Evolutionary conservation across 1,284 basidiomycete species (phyloP).

Genomic region (Ceratobasidium theobromae): DNA sequence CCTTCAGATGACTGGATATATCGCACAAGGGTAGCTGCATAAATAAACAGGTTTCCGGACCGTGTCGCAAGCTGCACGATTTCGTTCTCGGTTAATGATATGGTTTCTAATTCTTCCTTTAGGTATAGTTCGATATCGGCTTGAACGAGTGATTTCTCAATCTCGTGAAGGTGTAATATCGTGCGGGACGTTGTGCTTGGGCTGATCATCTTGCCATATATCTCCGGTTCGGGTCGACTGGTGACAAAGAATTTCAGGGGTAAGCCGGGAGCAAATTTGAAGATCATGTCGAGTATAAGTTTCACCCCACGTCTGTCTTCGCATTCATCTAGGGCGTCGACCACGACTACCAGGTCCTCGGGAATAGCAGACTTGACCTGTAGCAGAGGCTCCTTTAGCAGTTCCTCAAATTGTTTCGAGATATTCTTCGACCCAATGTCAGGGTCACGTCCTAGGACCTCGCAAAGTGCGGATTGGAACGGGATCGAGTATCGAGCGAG

Average conservation of each 20-base stretch:
- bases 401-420: too few relatives aligned
- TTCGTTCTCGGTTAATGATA: not conserved
- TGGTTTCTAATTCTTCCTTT: not conserved
- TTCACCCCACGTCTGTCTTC: not conserved
- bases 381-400: too few relatives aligned
- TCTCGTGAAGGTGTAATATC: constrained; percentile 23
- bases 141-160: constrained; percentile 31
- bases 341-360: not conserved
- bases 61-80: constrained; percentile 6
- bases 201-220: not conserved
- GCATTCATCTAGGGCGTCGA: constrained; percentile 28
- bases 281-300: not conserved
- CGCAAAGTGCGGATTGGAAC: not conserved
- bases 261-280: constrained; percentile 1
- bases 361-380: not conserved
- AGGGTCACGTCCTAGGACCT: not conserved
- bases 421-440: too few relatives aligned
- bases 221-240: constrained; percentile 26
- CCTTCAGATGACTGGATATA: not conserved
- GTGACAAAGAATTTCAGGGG: too few relatives aligned
- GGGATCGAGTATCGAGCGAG: not conserved
- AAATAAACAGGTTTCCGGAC: constrained; percentile 10
- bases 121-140: constrained; percentile 29
- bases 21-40: constrained; percentile 6
- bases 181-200: not conserved